phyloP scores from a whole-genome alignment of 2,329 filamentous ascomycete species.

The Xylariomycetidae sp. region DNA sequence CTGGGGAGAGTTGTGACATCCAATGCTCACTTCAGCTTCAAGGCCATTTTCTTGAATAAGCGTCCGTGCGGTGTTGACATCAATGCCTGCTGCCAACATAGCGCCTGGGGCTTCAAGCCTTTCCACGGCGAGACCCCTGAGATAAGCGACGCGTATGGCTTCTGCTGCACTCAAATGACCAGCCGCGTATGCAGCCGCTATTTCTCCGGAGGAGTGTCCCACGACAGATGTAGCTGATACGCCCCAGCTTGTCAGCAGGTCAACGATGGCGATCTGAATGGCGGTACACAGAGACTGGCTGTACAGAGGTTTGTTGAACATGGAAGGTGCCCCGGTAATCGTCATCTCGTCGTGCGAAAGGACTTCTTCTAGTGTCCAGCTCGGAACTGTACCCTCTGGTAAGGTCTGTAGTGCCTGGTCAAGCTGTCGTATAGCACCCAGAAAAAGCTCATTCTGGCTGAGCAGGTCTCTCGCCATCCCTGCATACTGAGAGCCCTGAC shows the following conservation, averaged over 20 bases:
- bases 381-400: not conserved
- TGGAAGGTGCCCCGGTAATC: too few species aligned
- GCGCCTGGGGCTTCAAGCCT: constrained; percentile 1
- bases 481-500: constrained; percentile 25
- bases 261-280: constrained; percentile 12
- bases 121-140: constrained; percentile 5
- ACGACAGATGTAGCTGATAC: constrained; percentile 7
- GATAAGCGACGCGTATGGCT: constrained; percentile 11
- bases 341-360: not conserved
- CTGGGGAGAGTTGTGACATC: constrained; percentile 4
- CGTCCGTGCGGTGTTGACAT: not conserved
- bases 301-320: not conserved
- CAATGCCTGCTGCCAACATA: constrained; percentile 14
- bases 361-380: not conserved
- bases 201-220: constrained; percentile 29
- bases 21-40: constrained; percentile 1
- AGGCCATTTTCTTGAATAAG: constrained; percentile 1
- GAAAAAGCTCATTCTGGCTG: constrained; percentile 7
- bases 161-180: constrained; percentile 16
- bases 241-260: constrained; percentile 8
- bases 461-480: constrained; percentile 25
- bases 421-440: constrained; percentile 3
- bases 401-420: not conserved
- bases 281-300: constrained; percentile 10
- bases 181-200: constrained; percentile 37